Base-by-base conservation (phyloP, 805 yeast species). In the Pachysolen tannophilus region DNA sequence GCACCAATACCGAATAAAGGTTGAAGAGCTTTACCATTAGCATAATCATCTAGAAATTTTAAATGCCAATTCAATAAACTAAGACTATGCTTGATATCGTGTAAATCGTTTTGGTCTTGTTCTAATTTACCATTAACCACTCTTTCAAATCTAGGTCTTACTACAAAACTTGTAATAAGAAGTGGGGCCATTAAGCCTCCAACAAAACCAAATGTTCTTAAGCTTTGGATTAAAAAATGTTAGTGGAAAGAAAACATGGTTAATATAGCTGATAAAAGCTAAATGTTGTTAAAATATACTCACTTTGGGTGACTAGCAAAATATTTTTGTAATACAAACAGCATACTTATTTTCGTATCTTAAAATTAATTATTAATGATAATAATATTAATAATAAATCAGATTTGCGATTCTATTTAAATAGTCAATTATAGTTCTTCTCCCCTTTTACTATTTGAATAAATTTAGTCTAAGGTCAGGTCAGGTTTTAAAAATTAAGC, bases 11-110 rank as follows among this genome's bases (percentile, higher is more conserved):
- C n/a, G n/a, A n/a, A n/a, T n/a, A n/a, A n/a, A n/a, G n/a, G n/a
- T n/a, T n/a, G n/a, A 23, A 14, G 8, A 8, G 26, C 26, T 7
- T 8, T 14, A 23, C 26, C 8, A 21, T 16, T 14, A 5, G 16
- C 15, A 20, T 32, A 16, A 8, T 20, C 13, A 20, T 28, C 32
- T 28, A 37, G 28, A 8, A 29, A 29, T n/a, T 30, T 37, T 18
- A 37, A 20, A 26, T 37, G 37, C 40, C 40, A 37, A 24, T 37
- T 33, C 28, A 37, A 32, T 4, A 18, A 7, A 3, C 25, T 16
- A 11, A 37, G 20, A 17, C 33, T 35, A 20, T 15, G 13, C 18
- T 30, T 28, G 10, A 37, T 28, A 5, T 32, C 36, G 14, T 28
- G 32, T n/a, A 37, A 10, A 16, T 33, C 28, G 10, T 21, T 6